Percentiles rank a stretch among this genome's conserved stretches.
These are phyloP conservation scores for Malus fusca DNA, from an alignment of 306 rosid genomes.

Conservation along the genomic window DNA sequence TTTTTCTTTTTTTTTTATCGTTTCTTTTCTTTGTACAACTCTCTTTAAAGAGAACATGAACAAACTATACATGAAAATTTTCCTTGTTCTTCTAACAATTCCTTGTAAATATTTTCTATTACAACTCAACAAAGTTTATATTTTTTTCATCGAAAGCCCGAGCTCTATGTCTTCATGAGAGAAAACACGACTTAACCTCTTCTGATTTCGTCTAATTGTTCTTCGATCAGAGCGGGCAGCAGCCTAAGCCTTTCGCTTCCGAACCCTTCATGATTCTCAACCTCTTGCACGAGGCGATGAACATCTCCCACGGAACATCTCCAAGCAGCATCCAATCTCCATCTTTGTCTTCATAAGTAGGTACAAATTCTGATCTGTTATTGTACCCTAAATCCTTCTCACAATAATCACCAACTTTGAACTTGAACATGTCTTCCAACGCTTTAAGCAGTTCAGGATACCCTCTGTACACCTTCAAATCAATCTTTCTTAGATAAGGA, in stretches of 20 bases:
- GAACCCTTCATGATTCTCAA: slow-evolving; percentile 48
- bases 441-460: slow-evolving; percentile 40
- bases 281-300: slow-evolving; percentile 40
- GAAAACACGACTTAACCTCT: background rate
- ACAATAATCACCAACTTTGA: slow-evolving; percentile 31
- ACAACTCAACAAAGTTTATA: background rate
- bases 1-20: background rate
- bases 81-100: background rate
- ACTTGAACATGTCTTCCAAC: slow-evolving; percentile 46
- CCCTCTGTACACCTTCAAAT: slow-evolving; percentile 32
- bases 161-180: background rate
- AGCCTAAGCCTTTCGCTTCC: slow-evolving; percentile 42
- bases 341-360: slow-evolving; percentile 51
- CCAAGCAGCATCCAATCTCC: slow-evolving; percentile 60
- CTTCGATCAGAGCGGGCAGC: slow-evolving; percentile 22
- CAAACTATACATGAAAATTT: background rate
- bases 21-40: slow-evolving; percentile 13
- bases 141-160: slow-evolving; percentile 10
- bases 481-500: slow-evolving; percentile 44
- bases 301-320: slow-evolving; percentile 57
- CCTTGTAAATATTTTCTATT: background rate
- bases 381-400: slow-evolving; percentile 34
- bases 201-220: too few relatives aligned
- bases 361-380: slow-evolving; percentile 37
- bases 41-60: background rate